These are phyloP conservation scores for Wickerhamomyces rabaulensis DNA, from an alignment of 805 yeast genomes.

Conservation along the genomic window DNA sequence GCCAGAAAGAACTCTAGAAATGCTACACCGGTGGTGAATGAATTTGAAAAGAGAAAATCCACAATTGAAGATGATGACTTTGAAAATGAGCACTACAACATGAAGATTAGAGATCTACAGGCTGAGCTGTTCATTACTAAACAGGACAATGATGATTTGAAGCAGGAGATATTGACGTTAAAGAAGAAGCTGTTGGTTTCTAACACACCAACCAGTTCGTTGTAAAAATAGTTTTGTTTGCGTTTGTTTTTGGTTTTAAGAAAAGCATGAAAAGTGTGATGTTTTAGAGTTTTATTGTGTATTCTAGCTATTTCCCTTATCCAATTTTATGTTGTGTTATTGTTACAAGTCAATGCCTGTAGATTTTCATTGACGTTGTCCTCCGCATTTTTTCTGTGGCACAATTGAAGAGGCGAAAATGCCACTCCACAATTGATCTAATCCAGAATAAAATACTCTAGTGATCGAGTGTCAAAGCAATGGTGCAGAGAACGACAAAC, in stretches of 20 bases:
- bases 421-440: too few species aligned
- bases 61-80: constrained; percentile 30
- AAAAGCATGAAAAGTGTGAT: too few species aligned
- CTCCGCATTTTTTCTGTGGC: too few species aligned
- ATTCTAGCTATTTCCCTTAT: too few species aligned
- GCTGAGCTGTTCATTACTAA: constrained; percentile 77
- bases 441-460: too few species aligned
- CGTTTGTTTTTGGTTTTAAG: too few species aligned
- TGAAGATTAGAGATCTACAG: constrained; percentile 75
- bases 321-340: too few species aligned
- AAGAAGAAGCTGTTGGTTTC: constrained; percentile 47
- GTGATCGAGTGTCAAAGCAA: too few species aligned
- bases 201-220: constrained; percentile 10
- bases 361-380: too few species aligned
- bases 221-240: neutral
- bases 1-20: constrained; percentile 31
- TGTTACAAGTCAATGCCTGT: too few species aligned
- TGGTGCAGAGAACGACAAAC: neutral
- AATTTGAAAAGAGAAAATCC: constrained; percentile 18
- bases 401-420: too few species aligned
- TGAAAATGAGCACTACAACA: constrained; percentile 54
- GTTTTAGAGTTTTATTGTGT: too few species aligned
- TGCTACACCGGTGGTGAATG: constrained; percentile 20
- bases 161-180: constrained; percentile 50
- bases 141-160: constrained; percentile 79